Base-by-base conservation (phyloP, 2,329 filamentous ascomycete species). In the Xylariaceae sp. region DNA sequence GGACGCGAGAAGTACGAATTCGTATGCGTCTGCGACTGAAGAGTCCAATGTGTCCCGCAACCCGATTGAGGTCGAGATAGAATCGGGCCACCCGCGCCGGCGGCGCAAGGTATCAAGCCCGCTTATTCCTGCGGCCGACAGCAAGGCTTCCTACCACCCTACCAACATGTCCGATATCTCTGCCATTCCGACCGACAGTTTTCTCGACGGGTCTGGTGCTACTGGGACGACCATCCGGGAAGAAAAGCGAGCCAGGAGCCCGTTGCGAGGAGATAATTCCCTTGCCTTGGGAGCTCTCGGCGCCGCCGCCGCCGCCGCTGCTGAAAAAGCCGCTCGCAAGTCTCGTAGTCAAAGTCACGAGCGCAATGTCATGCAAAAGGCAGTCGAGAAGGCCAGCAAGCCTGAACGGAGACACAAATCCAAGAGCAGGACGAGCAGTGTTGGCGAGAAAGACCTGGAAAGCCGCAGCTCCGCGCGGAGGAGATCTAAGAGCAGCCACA, bases 1-100 rank as follows among this genome's bases (percentile, higher is more conserved):
- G 35, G 81, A 86, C 65, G 75, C 73, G 37, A 66, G 71, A 40
- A 84, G 80, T 52, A 65, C 80, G 56, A 74, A 70, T 46, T 92
- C 85, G 23, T 84, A 84, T 55, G 83, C 81, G 21, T 92, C 87
- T 32, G 78, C 73, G 13, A 84, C 79, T 6, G 83, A 86, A 55
- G 86, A 84, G 57, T 90, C 84, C 43, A 88, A 82, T 58, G 71
- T 89, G 37, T 78, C 75, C 19, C 68, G 74, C 34, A 80, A 83
- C 33, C 88, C 88, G 22, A 80, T 95, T 44, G 88, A 95, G 55
- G 84, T 95, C 40, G 90, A 95, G 57, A 85, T 96, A 42, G 73
- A 89, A 50, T 71, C 75, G 31, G 64, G 69, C 44, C 55, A 54
- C 44, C 63, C 61, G 36, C 64, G 68, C 43, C 66, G 70, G 55